Conservation (phyloP, 805 yeast genomes). For the Zygosaccharomyces lentus region DNA sequence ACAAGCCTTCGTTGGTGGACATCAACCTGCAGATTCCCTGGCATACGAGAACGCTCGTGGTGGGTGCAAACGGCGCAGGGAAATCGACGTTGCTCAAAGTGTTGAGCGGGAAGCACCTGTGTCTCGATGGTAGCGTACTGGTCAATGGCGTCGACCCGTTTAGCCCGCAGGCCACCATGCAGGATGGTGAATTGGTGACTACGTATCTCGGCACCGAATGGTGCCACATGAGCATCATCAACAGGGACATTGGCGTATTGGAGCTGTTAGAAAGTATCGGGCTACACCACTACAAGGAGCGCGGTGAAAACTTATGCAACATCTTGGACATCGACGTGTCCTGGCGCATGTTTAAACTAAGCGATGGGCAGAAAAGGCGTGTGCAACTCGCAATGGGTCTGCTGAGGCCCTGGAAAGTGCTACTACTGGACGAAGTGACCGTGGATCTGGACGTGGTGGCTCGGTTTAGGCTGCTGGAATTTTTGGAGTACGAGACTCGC, state of each 20-base stretch:
- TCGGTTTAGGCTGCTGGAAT: slow-evolving; percentile 65
- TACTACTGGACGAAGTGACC: slow-evolving; percentile 93
- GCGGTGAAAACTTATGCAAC: slow-evolving; percentile 71
- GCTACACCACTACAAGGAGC: slow-evolving; percentile 63
- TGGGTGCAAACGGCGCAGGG: slow-evolving; percentile 98
- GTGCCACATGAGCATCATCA: slow-evolving; percentile 88
- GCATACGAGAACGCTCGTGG: slow-evolving; percentile 69
- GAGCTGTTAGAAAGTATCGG: slow-evolving; percentile 79
- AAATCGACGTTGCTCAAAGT: slow-evolving; percentile 83
- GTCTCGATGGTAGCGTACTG: slow-evolving; percentile 61
- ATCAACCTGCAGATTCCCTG: slow-evolving; percentile 59
- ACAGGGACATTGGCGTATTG: slow-evolving; percentile 85
- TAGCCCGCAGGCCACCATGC: slow-evolving; percentile 43
- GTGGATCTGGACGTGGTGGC: slow-evolving; percentile 94
- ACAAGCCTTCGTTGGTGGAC: slow-evolving; percentile 62
- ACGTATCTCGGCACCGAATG: slow-evolving; percentile 96
- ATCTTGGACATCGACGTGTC: slow-evolving; percentile 78
- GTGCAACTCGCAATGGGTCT: slow-evolving; percentile 94
- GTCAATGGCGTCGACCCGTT: slow-evolving; percentile 91
- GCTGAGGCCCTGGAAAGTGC: slow-evolving; percentile 80
- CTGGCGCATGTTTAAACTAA: slow-evolving; percentile 90
- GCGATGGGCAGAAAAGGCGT: slow-evolving; percentile 93
- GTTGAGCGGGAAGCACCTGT: slow-evolving; percentile 86
- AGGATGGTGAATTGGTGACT: slow-evolving; percentile 42
- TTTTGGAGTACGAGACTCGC: slow-evolving; percentile 69